Evolutionary conservation across 2,329 filamentous ascomycete genomes (phyloP), one percentile per base, ranked within the genome.

Genomic region (Colletotrichum sp.): DNA sequence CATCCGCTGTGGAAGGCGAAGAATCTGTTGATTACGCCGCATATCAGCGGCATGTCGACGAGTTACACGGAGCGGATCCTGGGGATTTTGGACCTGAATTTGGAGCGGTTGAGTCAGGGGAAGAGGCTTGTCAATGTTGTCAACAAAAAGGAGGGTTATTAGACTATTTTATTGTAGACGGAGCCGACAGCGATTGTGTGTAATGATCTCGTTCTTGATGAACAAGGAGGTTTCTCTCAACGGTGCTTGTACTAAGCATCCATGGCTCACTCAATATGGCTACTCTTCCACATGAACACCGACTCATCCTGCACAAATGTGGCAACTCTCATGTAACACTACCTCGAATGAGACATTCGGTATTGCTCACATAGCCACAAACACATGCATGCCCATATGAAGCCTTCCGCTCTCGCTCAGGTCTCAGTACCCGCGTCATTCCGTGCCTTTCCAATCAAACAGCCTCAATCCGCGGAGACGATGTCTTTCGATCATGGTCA

Each of bases 1-100:
- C 91, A 94, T 80, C 89, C 91, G 77, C 84, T 96, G 67, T 96
- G 94, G 94, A 89, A 86, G 30, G 87, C 93, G 16, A 90, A 91
- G 75, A 95, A 96, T 82, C 87, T 93, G 18, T 89, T 93, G 67
- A 90, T 96, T 61, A 89, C 88, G 26, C 89, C 89, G 18, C 89
- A 90, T 76, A 81, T 90, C 13, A 89, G 87, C 66, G 86, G 86
- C 1, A 78, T 77, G 7, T 88, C 87, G 9, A 83, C 81, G 1
- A 80, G 81, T 10, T 89, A 89, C 66, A 81, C 79, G 61, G 81
- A 83, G 18, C 80, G 88, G 5, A 79, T 88, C 21, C 78, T 88
- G 72, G 84, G 82, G 7, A 87, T 90, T 7, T 72, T 89, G 65
- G 82, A 83, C 61, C 67, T 82, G 39, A 90, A 90, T 59, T 72